Conservation (phyloP, 2,329 filamentous ascomycete genomes). For the Gnomoniopsis sp. region DNA sequence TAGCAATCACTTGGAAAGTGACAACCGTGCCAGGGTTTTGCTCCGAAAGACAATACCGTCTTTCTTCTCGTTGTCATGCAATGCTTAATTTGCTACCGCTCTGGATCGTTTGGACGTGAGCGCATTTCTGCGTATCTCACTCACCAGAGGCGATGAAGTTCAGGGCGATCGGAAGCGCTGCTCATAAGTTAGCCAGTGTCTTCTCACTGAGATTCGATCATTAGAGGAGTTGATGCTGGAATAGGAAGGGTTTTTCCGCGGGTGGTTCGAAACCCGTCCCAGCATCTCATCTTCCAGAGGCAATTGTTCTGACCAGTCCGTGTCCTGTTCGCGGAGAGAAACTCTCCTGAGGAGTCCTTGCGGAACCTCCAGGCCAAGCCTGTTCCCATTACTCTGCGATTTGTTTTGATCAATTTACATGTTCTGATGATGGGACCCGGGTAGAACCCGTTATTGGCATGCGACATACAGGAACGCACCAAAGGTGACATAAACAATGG, state of each 20-base stretch:
- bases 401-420: background rate
- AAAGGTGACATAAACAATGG: constrained; percentile 79
- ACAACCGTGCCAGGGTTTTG: background rate
- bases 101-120: constrained; percentile 40
- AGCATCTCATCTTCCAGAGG: background rate
- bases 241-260: background rate
- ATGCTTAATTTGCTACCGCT: constrained; percentile 55
- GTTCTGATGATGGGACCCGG: background rate
- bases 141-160: constrained; percentile 93
- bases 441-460: too few species aligned
- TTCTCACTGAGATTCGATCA: background rate
- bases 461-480: constrained; percentile 65
- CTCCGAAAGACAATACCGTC: background rate
- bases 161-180: constrained; percentile 75
- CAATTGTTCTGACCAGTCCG: constrained; percentile 67
- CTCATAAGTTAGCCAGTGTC: constrained; percentile 6
- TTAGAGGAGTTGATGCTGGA: constrained; percentile 17
- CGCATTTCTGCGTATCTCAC: constrained; percentile 45
- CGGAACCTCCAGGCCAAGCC: constrained; percentile 55
- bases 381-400: constrained; percentile 59
- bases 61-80: constrained; percentile 16
- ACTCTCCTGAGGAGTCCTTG: constrained; percentile 66
- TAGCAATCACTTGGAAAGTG: constrained; percentile 1
- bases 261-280: background rate
- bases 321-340: constrained; percentile 73